A percentile compares a stretch with the other conserved stretches of the same genome.
Conservation (phyloP, 257 asterid species). For the Oldenlandia corymbosa region DNA sequence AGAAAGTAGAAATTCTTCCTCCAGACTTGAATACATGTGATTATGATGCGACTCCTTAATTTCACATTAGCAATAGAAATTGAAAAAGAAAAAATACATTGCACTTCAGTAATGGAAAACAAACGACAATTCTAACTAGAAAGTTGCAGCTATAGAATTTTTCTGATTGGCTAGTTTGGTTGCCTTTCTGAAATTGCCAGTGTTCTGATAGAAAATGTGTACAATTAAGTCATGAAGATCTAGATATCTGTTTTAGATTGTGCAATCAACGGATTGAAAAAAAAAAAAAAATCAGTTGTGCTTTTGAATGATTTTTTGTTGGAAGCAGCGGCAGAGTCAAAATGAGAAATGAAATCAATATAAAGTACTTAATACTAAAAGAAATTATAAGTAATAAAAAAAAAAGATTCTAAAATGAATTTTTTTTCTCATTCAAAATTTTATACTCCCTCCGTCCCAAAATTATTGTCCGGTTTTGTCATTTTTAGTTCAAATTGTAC, state of each 20-base stretch:
- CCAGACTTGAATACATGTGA: not conserved
- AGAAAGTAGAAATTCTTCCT: not conserved
- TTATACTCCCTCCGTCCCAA: no score
- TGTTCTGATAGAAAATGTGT: not conserved
- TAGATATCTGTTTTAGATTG: not conserved
- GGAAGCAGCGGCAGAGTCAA: no score
- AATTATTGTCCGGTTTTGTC: no score
- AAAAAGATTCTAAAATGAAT: no score
- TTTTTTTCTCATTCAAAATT: no score
- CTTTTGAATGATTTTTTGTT: no score
- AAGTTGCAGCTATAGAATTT: not conserved
- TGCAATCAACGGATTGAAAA: not conserved
- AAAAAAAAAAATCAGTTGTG: no score
- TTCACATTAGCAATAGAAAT: not conserved
- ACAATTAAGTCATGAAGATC: not conserved
- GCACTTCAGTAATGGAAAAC: not conserved
- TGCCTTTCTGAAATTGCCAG: not conserved
- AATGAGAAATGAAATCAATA: no score
- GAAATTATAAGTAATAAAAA: no score
- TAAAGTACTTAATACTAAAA: no score
- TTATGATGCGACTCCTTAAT: not conserved
- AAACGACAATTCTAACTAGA: no score
- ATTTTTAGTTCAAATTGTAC: no score
- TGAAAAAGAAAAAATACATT: not conserved
- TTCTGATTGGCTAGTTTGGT: constrained; percentile 1